Percentiles rank a stretch among this genome's conserved stretches.
Conservation (phyloP, 2,329 filamentous ascomycete genomes). For the Fusarium pseudocircinatum region DNA sequence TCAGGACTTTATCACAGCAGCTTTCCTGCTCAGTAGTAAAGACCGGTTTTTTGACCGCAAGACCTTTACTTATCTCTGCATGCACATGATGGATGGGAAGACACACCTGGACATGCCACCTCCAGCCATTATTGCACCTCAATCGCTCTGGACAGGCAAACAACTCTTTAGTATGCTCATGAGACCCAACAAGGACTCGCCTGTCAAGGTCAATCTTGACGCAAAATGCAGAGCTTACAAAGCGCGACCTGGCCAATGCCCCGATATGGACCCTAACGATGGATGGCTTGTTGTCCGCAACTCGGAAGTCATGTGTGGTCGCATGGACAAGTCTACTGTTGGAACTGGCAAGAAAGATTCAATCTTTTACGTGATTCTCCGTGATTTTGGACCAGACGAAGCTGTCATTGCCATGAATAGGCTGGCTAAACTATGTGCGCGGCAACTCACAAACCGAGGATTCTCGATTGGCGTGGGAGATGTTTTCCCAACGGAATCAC, state of each 20-base stretch:
- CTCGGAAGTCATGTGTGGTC: constrained; percentile 95
- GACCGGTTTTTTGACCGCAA: constrained; percentile 92
- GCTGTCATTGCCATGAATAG: constrained; percentile 94
- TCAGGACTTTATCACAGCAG: constrained; percentile 97
- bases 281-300: constrained; percentile 93
- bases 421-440: constrained; percentile 87
- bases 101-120: constrained; percentile 85
- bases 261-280: constrained; percentile 86
- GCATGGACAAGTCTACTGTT: constrained; percentile 98
- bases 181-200: constrained; percentile 85
- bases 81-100: constrained; percentile 89
- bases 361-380: constrained; percentile 94
- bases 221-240: constrained; percentile 88
- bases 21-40: constrained; percentile 90
- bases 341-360: constrained; percentile 98
- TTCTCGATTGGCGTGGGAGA: constrained; percentile 98
- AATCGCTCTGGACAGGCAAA: constrained; percentile 92
- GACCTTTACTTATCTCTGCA: constrained; percentile 88
- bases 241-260: constrained; percentile 63
- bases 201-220: constrained; percentile 89
- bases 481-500: constrained; percentile 80
- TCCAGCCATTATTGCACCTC: constrained; percentile 82
- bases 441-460: constrained; percentile 87
- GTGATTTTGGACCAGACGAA: constrained; percentile 91
- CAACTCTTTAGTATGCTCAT: constrained; percentile 93